phyloP scores from a whole-genome alignment of 495 filamentous ascomycete species.

The Apodospora peruviana region DNA sequence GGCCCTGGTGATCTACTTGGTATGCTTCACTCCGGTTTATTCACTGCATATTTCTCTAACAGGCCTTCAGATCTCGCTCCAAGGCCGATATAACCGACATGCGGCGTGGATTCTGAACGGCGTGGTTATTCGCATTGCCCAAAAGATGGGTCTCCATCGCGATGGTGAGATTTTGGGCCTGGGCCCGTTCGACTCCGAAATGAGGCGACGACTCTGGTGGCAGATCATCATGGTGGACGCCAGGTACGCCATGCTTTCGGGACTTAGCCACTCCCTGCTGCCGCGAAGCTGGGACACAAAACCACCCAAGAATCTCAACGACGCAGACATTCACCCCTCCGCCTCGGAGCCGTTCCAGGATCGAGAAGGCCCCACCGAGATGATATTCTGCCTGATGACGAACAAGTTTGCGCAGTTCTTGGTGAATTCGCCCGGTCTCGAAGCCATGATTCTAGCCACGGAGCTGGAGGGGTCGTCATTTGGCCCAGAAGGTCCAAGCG shows the following conservation, averaged over 20 bases:
- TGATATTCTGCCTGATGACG: conserved; percentile 60
- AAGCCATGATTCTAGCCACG: conserved; percentile 35
- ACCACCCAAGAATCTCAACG: conserved; percentile 49
- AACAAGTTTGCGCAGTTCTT: conserved; percentile 46
- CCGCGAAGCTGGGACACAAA: conserved; percentile 45
- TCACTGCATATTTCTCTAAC: conserved; percentile 12
- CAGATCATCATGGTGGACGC: conserved; percentile 64
- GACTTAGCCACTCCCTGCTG: conserved; percentile 52
- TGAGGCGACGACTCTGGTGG: conserved; percentile 68
- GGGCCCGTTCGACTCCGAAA: conserved; percentile 61
- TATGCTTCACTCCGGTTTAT: conserved; percentile 22
- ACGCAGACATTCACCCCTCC: conserved; percentile 53
- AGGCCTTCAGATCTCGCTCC: conserved; percentile 35
- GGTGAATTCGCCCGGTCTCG: conserved; percentile 37
- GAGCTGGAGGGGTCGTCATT: conserved; percentile 20
- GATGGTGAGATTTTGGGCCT: conserved; percentile 64
- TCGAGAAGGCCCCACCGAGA: conserved; percentile 57
- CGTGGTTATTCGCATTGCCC: conserved; percentile 58
- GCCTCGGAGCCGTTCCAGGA: conserved; percentile 49
- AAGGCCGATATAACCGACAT: conserved; percentile 46
- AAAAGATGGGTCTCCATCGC: conserved; percentile 67
- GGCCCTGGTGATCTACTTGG: conserved; percentile 47
- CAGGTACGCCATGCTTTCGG: conserved; percentile 53
- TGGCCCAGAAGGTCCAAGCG: conserved; percentile 10
- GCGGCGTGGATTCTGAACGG: conserved; percentile 49